Evolutionary conservation across 1,139 yeast species (phyloP), one percentile per base, ranked within the genome.

Genomic region (Candida tunisiensis): DNA sequence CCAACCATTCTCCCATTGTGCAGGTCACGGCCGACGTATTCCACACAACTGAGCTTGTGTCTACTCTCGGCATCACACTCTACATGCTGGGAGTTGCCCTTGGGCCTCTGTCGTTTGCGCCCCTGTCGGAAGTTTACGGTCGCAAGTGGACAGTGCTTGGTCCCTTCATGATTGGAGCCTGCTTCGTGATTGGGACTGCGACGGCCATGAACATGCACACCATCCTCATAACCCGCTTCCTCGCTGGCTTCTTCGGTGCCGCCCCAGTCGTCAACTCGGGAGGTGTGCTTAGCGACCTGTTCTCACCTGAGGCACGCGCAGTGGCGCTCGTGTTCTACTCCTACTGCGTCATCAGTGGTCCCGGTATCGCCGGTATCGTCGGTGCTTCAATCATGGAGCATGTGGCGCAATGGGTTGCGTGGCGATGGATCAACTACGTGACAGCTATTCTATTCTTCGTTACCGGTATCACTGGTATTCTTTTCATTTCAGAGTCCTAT

Each of bases 21-120:
- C 7, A 6, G 10, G 21, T 17, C 16, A 9, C 39, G 3, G 24
- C 28, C 3, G 13, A 22, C 9, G 28, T 35, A 23, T 40, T 36
- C 19, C 32, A 31, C 6, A 69, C 74, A 0, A 59, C 70, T 6
- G 53, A 60, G 19, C 82, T 73, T 39, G 78, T 74, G 1, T 61
- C 74, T 4, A 64, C 68, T 0, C 53, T 77, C 27, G 62, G 77
- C 0, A 73, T 78, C 11, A 63, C 83, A 1, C 53, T 78, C 16
- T 75, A 71, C 62, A 74, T 78, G 20, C 52, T 77, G 36, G 88
- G 92, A 2, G 60, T 77, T 40, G 73, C 74, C n/a, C 53, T 69
- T 19, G 93, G 92, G 4, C 92, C 93, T 0, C 53, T 78, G 36
- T 51, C 78, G 23, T 65, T 83, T 58, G 80, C 85, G 4, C 93